phyloP scores from a whole-genome alignment of 106 monocot genomes.

The Hemerocallis citrina region DNA sequence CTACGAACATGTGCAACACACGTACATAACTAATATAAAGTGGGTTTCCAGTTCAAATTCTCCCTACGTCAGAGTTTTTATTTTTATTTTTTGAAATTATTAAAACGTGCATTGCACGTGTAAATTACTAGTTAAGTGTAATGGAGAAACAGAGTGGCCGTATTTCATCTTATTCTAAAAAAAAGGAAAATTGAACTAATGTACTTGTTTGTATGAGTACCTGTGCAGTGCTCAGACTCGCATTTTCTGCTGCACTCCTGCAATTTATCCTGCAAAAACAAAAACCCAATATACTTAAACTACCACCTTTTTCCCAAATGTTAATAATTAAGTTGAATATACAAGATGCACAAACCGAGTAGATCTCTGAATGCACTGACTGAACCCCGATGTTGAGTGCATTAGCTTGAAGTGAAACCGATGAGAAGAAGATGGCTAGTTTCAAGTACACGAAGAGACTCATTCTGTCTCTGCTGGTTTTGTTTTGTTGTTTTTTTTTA shows the following conservation, averaged over 20 bases:
- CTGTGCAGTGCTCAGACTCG: conserved; percentile 36
- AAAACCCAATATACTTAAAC: background rate
- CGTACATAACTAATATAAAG: too few species aligned
- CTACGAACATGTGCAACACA: too few species aligned
- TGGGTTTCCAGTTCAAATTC: too few species aligned
- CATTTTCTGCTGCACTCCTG: conserved; percentile 35
- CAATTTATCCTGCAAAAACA: conserved; percentile 16
- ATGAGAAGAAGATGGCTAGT: background rate
- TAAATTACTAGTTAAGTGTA: too few species aligned
- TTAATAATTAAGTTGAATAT: background rate
- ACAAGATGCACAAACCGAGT: background rate
- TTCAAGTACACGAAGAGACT: background rate
- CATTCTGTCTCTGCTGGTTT: background rate
- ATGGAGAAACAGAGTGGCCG: too few species aligned
- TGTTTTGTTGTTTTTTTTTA: background rate
- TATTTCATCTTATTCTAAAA: too few species aligned
- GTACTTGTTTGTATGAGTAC: too few species aligned
- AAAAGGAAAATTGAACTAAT: too few species aligned
- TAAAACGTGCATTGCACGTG: too few species aligned
- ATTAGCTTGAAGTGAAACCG: background rate
- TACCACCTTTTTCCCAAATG: background rate
- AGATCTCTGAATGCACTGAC: conserved; percentile 4
- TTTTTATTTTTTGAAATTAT: too few species aligned
- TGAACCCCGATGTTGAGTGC: conserved; percentile 35
- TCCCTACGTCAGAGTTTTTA: too few species aligned